Evolutionary conservation across 495 filamentous ascomycete species (phyloP), one percentile per base, ranked within the genome.

Genomic region (Trichoderma gamsii): DNA sequence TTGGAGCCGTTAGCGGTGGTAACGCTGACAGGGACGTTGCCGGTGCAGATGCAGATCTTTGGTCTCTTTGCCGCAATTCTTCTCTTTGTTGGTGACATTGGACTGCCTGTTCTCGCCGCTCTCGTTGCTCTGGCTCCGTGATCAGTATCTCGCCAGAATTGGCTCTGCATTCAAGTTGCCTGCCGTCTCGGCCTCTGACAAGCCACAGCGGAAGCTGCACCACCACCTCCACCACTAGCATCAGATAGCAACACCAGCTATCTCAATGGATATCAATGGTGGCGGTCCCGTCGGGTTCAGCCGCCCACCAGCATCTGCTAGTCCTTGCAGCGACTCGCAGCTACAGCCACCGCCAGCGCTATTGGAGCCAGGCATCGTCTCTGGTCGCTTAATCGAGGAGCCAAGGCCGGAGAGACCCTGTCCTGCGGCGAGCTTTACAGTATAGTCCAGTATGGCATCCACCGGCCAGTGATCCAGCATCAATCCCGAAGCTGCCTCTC

Each of bases 231-330:
- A 9, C 12, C 23, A 61, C 18, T 23, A n/a, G 16, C 49, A 23
- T n/a, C 49, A n/a, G 7, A 38, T 38, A 38, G 18, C 21, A 52
- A 16, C 49, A 2, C n/a, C 18, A n/a, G 7, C 3, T 16, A 6
- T 21, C 2, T 52, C 49, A 52, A 52, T 52, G 49, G 49, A 18
- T 52, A 9, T 52, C 49, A 52, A 52, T 21, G 16, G 25, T 52
- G 4, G 49, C 49, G 18, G 49, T 52, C 49, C 49, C 49, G 49
- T 52, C 49, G 49, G 49, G 18, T 52, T 52, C 49, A 52, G 49
- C 49, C 49, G 49, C 49, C n/a, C 21, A 52, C 35, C 35, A 38
- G 35, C 35, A 38, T 38, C 35, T 38, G 35, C 49, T 52, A 52
- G 49, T 52, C 18, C 49, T 52, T 52, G 49, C n/a, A 21, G n/a